Conservation (phyloP, 2,329 filamentous ascomycete species). For the Calonectria crousiana region DNA sequence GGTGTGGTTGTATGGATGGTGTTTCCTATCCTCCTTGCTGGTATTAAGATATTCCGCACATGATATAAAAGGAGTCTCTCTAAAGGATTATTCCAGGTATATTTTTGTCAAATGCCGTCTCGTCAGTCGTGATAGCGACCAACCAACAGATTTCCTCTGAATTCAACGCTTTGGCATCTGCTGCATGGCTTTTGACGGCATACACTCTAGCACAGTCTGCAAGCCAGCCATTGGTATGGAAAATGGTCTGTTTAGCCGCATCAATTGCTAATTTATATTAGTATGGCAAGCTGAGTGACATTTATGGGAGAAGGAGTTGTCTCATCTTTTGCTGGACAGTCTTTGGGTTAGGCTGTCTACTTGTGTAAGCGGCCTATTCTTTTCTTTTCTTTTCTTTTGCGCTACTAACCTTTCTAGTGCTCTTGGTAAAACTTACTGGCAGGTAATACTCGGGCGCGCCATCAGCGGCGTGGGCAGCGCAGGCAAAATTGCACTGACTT, state of each 20-base stretch:
- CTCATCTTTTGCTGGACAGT: constrained; percentile 19
- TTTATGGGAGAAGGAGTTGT: constrained; percentile 15
- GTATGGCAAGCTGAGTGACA: constrained; percentile 25
- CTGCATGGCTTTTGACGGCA: constrained; percentile 17
- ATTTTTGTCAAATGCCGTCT: constrained; percentile 26
- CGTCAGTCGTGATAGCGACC: constrained; percentile 27
- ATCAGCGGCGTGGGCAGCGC: constrained; percentile 19
- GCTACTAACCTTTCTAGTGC: not conserved
- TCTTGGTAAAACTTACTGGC: not conserved
- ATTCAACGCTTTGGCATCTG: constrained; percentile 9
- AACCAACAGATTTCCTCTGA: constrained; percentile 29
- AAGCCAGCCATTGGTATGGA: constrained; percentile 13
- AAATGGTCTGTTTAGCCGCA: not conserved
- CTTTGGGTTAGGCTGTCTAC: constrained; percentile 11
- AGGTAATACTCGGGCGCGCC: constrained; percentile 13
- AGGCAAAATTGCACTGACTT: constrained; percentile 16
- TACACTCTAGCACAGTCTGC: constrained; percentile 20
- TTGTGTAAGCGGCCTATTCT: not conserved
- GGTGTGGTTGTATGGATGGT: constrained; percentile 2
- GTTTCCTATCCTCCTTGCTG: constrained; percentile 9
- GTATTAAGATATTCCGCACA: not conserved
- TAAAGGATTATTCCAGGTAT: constrained; percentile 2
- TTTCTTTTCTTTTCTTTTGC: not conserved
- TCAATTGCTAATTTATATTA: not conserved
- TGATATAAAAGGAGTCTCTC: not conserved